A percentile compares a stretch with the other conserved stretches of the same genome.
phyloP scores from a whole-genome alignment of 495 filamentous ascomycete genomes.

The Penicillium atrosanguineum region DNA sequence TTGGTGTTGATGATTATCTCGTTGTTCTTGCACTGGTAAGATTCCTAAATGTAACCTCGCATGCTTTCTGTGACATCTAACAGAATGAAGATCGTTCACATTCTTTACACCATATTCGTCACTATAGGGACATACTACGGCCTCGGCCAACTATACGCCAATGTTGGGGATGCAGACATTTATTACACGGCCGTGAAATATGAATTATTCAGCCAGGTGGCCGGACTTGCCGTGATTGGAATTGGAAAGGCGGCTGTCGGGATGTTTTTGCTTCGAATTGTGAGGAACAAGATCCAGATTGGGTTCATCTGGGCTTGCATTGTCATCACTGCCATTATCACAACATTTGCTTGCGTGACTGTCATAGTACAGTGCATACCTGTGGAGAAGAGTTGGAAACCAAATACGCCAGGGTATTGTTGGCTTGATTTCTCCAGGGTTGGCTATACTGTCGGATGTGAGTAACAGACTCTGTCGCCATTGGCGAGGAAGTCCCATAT shows the following conservation, averaged over 20 bases:
- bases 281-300: constrained; percentile 27
- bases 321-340: constrained; percentile 16
- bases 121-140: constrained; percentile 10
- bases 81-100: constrained; percentile 16
- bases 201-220: constrained; percentile 23
- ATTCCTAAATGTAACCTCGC: neutral
- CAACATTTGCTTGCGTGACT: constrained; percentile 20
- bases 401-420: constrained; percentile 14
- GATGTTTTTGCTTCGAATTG: constrained; percentile 25
- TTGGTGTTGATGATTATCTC: constrained; percentile 26
- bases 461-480: neutral
- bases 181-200: constrained; percentile 24
- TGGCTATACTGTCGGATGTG: constrained; percentile 28
- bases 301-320: constrained; percentile 22
- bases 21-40: neutral
- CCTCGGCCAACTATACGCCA: constrained; percentile 17
- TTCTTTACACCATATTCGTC: constrained; percentile 25
- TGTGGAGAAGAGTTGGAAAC: constrained; percentile 25
- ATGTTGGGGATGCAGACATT: constrained; percentile 16
- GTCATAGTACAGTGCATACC: constrained; percentile 25
- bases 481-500: too few species aligned
- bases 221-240: constrained; percentile 26
- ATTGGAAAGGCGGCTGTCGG: constrained; percentile 25
- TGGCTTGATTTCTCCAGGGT: constrained; percentile 29
- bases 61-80: neutral